Evolutionary conservation across 495 filamentous ascomycete genomes (phyloP).

Genomic region (Penicillium turbatum): DNA sequence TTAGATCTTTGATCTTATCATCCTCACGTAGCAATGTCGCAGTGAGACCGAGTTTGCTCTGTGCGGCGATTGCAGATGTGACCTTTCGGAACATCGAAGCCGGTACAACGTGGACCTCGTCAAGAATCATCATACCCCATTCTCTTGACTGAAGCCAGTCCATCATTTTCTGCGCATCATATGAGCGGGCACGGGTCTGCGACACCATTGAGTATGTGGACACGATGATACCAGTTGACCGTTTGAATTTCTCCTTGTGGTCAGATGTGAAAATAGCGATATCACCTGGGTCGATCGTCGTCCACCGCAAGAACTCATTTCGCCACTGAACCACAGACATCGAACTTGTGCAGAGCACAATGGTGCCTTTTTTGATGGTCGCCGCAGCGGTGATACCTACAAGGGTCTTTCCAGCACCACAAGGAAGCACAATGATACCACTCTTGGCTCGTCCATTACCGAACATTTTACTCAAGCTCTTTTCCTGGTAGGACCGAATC

Average conservation of each 20-base stretch:
- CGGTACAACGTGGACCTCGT: slow-evolving; percentile 98
- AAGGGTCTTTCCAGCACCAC: slow-evolving; percentile 94
- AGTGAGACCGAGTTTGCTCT: slow-evolving; percentile 94
- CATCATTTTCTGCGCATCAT: slow-evolving; percentile 98
- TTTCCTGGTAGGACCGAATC: slow-evolving; percentile 76
- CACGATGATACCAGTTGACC: slow-evolving; percentile 91
- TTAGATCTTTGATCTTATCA: slow-evolving; percentile 95
- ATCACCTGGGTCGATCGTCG: slow-evolving; percentile 89
- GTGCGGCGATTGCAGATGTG: slow-evolving; percentile 83
- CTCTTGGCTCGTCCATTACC: slow-evolving; percentile 95
- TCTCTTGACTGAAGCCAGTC: slow-evolving; percentile 86
- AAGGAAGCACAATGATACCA: slow-evolving; percentile 95
- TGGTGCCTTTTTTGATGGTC: slow-evolving; percentile 93
- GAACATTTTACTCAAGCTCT: slow-evolving; percentile 98
- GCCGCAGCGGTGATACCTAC: slow-evolving; percentile 96
- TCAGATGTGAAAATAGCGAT: slow-evolving; percentile 95
- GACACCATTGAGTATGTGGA: slow-evolving; percentile 99
- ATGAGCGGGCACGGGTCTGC: slow-evolving; percentile 74
- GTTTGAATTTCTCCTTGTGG: slow-evolving; percentile 82
- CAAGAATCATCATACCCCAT: slow-evolving; percentile 97
- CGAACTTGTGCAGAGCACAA: slow-evolving; percentile 92
- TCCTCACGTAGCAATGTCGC: slow-evolving; percentile 94
- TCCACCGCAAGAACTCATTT: slow-evolving; percentile 95
- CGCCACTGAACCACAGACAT: slow-evolving; percentile 99
- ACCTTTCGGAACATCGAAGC: slow-evolving; percentile 94